A percentile compares a stretch with the other conserved stretches of the same genome.
phyloP scores from a whole-genome alignment of 1,139 yeast species.

The Lodderomyces elongisporus region DNA sequence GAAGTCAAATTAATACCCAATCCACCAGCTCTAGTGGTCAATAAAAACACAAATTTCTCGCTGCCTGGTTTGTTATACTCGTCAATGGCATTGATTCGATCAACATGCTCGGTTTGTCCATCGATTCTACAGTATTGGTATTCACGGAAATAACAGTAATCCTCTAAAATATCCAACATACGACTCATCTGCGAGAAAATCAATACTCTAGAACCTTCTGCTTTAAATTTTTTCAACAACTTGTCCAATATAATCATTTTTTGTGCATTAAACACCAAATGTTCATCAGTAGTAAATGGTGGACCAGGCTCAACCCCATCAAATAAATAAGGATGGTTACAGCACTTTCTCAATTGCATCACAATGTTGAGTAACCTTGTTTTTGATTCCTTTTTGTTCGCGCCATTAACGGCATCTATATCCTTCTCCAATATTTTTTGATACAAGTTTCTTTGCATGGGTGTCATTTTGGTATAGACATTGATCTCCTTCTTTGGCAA shows the following conservation, averaged over 20 bases:
- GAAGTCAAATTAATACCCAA: slow-evolving; percentile 73
- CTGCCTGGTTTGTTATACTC: slow-evolving; percentile 69
- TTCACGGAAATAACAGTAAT: slow-evolving; percentile 65
- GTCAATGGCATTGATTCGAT: slow-evolving; percentile 70
- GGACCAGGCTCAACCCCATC: slow-evolving; percentile 91
- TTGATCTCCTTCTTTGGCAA: slow-evolving; percentile 72
- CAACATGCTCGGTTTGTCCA: slow-evolving; percentile 76
- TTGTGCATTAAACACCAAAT: slow-evolving; percentile 65
- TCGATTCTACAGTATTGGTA: slow-evolving; percentile 73
- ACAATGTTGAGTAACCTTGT: slow-evolving; percentile 72
- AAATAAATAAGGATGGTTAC: slow-evolving; percentile 77
- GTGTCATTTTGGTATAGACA: slow-evolving; percentile 67
- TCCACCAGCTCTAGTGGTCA: slow-evolving; percentile 87
- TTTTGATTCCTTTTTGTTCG: slow-evolving; percentile 67
- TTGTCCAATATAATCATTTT: slow-evolving; percentile 71
- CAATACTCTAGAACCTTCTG: slow-evolving; percentile 69
- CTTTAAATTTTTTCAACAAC: slow-evolving; percentile 54
- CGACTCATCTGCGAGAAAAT: slow-evolving; percentile 82
- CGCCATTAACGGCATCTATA: slow-evolving; percentile 79
- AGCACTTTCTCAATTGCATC: slow-evolving; percentile 79
- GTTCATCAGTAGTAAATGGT: slow-evolving; percentile 80
- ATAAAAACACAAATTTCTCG: slow-evolving; percentile 61
- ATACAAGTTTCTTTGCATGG: slow-evolving; percentile 75
- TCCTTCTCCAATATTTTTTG: slow-evolving; percentile 72
- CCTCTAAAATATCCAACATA: slow-evolving; percentile 73